Evolutionary conservation across 164 flowering plant species (phyloP).

Genomic region (Tetracentron sinense): DNA sequence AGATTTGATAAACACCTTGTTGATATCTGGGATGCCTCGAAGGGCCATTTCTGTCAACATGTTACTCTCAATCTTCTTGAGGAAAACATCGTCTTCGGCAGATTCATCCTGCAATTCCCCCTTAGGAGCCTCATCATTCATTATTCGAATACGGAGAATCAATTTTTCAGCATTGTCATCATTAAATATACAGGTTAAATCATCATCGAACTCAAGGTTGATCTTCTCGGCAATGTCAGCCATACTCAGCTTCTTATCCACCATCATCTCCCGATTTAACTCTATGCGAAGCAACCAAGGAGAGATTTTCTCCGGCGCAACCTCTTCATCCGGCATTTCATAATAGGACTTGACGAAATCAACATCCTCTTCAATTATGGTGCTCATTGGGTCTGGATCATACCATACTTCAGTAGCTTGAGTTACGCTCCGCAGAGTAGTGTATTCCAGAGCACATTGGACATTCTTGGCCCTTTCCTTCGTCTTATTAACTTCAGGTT

Average conservation of each 20-base stretch:
- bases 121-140: constrained; percentile 97
- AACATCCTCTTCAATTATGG: constrained; percentile 86
- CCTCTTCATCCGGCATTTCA: constrained; percentile 99
- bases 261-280: constrained; percentile 99
- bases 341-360: constrained; percentile 96
- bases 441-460: constrained; percentile 94
- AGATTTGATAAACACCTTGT: constrained; percentile 87
- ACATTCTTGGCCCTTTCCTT: constrained; percentile 94
- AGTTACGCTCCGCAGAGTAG: constrained; percentile 92
- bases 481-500: constrained; percentile 70
- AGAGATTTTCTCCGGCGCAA: constrained; percentile 89
- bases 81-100: constrained; percentile 99
- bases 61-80: constrained; percentile 92
- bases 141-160: constrained; percentile 92
- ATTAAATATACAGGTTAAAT: constrained; percentile 88
- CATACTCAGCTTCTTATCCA: constrained; percentile 98
- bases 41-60: constrained; percentile 99
- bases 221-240: constrained; percentile 97
- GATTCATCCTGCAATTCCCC: constrained; percentile 88
- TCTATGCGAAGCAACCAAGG: constrained; percentile 98
- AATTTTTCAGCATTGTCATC: constrained; percentile 97
- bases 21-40: constrained; percentile 92
- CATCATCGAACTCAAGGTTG: constrained; percentile 90
- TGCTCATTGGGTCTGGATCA: constrained; percentile 98
- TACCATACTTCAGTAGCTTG: constrained; percentile 99